Conservation (phyloP, 345 rosid genomes). For the Populus deltoides region DNA sequence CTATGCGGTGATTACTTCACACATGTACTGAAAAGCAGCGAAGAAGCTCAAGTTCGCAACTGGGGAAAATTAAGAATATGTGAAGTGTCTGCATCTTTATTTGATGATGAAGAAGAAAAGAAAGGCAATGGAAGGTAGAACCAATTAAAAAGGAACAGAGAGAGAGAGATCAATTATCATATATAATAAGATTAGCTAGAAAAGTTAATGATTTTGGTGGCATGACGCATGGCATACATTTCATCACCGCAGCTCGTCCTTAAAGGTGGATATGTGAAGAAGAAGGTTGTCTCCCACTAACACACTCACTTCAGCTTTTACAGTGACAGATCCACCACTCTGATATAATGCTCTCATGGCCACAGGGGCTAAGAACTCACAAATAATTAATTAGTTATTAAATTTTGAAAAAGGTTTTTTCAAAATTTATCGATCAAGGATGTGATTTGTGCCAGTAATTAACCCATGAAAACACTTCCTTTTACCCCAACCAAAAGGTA, state of each 20-base stretch:
- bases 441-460: neutral
- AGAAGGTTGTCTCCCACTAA: conserved; percentile 19
- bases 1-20: no score
- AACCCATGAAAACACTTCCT: neutral
- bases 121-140: no score
- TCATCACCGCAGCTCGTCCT: conserved; percentile 13
- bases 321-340: neutral
- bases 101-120: no score
- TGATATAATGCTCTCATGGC: neutral
- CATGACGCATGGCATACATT: conserved; percentile 25
- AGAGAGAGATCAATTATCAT: no score
- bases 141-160: no score
- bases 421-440: neutral
- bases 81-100: no score
- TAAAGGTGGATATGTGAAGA: neutral
- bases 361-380: no score
- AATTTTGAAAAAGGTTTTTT: neutral
- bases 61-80: no score
- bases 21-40: no score
- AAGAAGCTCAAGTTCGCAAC: no score
- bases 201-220: conserved; percentile 21
- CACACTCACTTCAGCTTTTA: neutral
- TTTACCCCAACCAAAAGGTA: neutral
- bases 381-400: no score
- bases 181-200: neutral